phyloP scores from a whole-genome alignment of 2,329 filamentous ascomycete genomes.

The Cladosporium sp. region DNA sequence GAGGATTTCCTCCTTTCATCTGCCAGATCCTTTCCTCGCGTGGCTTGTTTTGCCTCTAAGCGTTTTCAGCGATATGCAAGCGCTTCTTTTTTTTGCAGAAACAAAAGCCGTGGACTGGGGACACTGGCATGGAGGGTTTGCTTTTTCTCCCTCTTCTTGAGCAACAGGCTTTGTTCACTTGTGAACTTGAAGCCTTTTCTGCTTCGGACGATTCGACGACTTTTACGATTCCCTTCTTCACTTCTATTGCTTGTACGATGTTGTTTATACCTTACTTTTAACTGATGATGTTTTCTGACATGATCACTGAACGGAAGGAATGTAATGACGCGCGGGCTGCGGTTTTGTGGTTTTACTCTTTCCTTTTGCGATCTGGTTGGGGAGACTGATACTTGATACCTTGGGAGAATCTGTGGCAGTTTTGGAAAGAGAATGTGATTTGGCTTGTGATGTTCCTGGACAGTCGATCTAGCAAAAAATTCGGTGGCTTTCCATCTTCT shows the following conservation, averaged over 20 bases:
- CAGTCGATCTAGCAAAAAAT: neutral
- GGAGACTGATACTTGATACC: neutral
- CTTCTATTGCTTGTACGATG: neutral
- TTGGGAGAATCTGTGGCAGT: neutral
- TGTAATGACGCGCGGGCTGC: neutral
- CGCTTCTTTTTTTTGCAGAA: neutral
- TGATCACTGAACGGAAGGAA: neutral
- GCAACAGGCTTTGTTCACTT: neutral
- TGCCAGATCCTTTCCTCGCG: neutral
- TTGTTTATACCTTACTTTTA: neutral
- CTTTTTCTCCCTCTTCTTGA: neutral
- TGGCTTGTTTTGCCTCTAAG: neutral
- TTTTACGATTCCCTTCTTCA: neutral
- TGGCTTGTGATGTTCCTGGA: neutral
- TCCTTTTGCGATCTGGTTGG: neutral
- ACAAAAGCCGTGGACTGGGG: neutral
- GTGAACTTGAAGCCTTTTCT: neutral
- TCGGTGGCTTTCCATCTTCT: neutral
- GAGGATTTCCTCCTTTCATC: neutral
- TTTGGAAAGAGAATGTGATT: neutral
- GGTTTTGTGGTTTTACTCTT: neutral
- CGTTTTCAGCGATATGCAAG: neutral
- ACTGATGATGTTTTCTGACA: neutral
- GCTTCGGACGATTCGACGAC: neutral
- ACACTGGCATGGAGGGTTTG: neutral